Conservation (phyloP, 495 filamentous ascomycete genomes). For the Hypomontagnella submonticulosa region DNA sequence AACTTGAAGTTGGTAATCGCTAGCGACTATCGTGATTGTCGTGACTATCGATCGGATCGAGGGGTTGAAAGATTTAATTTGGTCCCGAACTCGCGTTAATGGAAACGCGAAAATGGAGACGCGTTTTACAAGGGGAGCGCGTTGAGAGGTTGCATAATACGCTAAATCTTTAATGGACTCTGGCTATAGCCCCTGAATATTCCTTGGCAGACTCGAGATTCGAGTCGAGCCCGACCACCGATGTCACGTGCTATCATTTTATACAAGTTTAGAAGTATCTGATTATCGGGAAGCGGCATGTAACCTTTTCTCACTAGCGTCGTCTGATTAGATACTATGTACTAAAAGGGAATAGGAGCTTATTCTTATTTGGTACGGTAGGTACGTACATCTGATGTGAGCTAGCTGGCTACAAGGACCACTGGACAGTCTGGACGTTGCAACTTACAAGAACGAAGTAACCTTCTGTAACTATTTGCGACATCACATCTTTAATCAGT, state of each 20-base stretch:
- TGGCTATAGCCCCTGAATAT: conserved; percentile 18
- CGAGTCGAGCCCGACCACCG: conserved; percentile 8
- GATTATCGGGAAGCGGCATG: conserved; percentile 27
- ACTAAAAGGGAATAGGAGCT: conserved; percentile 3
- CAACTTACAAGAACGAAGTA: not conserved
- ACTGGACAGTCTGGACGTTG: no score
- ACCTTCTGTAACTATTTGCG: conserved; percentile 8
- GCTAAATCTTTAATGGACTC: conserved; percentile 18
- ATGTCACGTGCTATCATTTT: conserved; percentile 28
- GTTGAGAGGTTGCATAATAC: conserved; percentile 47
- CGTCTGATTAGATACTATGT: not conserved
- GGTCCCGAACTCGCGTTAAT: conserved; percentile 34
- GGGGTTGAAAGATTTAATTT: conserved; percentile 41
- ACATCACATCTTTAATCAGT: not conserved
- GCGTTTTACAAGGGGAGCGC: conserved; percentile 35
- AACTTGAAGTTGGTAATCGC: not conserved
- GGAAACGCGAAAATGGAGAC: conserved; percentile 35
- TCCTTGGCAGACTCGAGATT: conserved; percentile 4
- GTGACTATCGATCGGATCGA: conserved; percentile 26
- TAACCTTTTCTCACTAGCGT: conserved; percentile 34
- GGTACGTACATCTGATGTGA: conserved; percentile 4
- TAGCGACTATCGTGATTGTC: conserved; percentile 12
- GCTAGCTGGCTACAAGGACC: conserved; percentile 22
- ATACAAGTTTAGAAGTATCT: conserved; percentile 3
- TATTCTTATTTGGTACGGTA: not conserved